These are phyloP conservation scores for Fraxinus platypoda DNA, from an alignment of 305 asterid genomes.

Conservation along the genomic window DNA sequence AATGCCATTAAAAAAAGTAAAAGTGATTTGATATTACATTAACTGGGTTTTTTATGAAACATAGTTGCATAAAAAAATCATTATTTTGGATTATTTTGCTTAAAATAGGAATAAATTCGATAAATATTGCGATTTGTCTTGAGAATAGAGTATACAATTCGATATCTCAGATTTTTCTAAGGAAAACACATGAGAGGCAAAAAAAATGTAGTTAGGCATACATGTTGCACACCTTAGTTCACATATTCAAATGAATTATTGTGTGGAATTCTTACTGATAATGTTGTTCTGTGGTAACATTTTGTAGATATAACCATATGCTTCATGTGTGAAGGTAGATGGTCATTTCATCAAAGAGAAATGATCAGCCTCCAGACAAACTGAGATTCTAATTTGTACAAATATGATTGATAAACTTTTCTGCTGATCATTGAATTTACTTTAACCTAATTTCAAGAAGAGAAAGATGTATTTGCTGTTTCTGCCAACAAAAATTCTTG, in stretches of 20 bases:
- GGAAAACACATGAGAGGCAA: background rate
- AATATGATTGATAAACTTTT: background rate
- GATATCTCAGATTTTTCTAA: background rate
- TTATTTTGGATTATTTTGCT: background rate
- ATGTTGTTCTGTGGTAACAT: background rate
- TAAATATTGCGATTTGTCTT: background rate
- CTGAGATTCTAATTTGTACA: background rate
- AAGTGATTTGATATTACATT: background rate
- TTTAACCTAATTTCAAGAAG: background rate
- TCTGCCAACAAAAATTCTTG: background rate
- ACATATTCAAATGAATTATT: background rate
- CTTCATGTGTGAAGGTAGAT: background rate
- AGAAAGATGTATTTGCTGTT: background rate
- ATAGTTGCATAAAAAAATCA: background rate
- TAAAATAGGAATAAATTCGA: background rate
- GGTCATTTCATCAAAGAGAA: background rate
- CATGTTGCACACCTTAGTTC: too few relatives aligned
- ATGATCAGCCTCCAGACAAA: background rate
- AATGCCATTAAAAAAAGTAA: conserved; percentile 1
- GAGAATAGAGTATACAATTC: background rate
- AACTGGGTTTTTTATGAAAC: background rate
- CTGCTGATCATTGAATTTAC: background rate
- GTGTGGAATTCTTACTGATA: background rate
- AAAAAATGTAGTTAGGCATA: background rate
- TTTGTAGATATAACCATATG: background rate